phyloP scores from a whole-genome alignment of 306 rosid genomes.

The Myrica gale region DNA sequence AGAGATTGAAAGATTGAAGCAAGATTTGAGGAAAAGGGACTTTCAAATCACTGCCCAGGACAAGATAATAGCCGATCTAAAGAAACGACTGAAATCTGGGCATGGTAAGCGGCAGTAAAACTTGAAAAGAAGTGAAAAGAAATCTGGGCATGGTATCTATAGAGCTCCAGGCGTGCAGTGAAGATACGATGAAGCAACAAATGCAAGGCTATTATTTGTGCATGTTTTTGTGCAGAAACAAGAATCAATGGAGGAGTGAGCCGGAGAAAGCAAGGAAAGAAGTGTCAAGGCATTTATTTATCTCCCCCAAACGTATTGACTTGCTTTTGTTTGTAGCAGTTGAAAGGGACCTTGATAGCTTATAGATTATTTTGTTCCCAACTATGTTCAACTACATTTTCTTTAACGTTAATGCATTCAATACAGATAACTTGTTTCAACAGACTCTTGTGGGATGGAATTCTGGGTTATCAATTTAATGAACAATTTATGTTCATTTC shows the following conservation, averaged over 20 bases:
- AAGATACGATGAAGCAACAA: background rate
- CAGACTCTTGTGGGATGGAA: background rate
- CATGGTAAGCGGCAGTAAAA: background rate
- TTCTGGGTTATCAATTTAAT: background rate
- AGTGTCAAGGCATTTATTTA: background rate
- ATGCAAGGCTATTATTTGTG: background rate
- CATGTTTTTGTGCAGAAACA: background rate
- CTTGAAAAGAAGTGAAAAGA: no score
- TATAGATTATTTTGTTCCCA: background rate
- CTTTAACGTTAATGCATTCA: background rate
- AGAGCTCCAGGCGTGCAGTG: background rate
- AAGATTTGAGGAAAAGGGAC: slow-evolving; percentile 37
- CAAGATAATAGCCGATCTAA: slow-evolving; percentile 20
- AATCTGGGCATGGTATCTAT: background rate
- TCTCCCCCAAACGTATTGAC: background rate
- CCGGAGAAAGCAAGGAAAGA: background rate
- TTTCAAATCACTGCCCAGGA: slow-evolving; percentile 25
- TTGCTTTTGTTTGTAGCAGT: background rate
- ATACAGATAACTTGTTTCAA: background rate
- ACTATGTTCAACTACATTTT: background rate
- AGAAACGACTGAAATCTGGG: background rate
- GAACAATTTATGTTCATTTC: no score
- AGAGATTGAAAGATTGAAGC: slow-evolving; percentile 41
- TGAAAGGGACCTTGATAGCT: background rate
- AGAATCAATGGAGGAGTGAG: background rate